Evolutionary conservation across 257 asterid genomes (phyloP).

Genomic region (Galeopsis tetrahit): DNA sequence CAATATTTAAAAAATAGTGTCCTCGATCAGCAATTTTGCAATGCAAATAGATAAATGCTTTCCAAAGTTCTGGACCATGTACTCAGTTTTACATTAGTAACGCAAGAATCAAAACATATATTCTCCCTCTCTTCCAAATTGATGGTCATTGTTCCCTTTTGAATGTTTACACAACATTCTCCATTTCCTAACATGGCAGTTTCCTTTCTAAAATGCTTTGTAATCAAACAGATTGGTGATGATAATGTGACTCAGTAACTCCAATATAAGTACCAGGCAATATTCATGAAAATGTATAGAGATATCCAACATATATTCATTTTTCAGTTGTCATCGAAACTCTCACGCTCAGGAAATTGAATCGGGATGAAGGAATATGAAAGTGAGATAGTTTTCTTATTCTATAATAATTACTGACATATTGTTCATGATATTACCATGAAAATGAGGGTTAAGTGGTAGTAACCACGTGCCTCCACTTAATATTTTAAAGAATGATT

Average conservation of each 20-base stretch:
- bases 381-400: neutral
- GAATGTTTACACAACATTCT: neutral
- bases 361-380: neutral
- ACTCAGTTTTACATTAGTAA: neutral
- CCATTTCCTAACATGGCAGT: slow-evolving; percentile 3
- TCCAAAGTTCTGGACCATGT: slow-evolving; percentile 3
- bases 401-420: neutral
- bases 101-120: slow-evolving; percentile 3
- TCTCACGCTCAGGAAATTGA: neutral
- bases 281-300: neutral
- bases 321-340: slow-evolving; percentile 1
- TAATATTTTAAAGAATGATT: slow-evolving; percentile 2
- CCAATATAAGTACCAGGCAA: neutral
- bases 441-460: neutral
- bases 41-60: neutral
- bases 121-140: slow-evolving; percentile 11
- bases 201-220: neutral
- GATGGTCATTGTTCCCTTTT: slow-evolving; percentile 9
- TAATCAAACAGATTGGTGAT: neutral
- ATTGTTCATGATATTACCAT: neutral
- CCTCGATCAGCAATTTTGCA: neutral
- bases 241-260: neutral
- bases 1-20: neutral
- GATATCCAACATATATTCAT: neutral
- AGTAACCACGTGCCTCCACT: neutral